phyloP scores from a whole-genome alignment of 495 filamentous ascomycete genomes.

The Cenococcum geophilum region DNA sequence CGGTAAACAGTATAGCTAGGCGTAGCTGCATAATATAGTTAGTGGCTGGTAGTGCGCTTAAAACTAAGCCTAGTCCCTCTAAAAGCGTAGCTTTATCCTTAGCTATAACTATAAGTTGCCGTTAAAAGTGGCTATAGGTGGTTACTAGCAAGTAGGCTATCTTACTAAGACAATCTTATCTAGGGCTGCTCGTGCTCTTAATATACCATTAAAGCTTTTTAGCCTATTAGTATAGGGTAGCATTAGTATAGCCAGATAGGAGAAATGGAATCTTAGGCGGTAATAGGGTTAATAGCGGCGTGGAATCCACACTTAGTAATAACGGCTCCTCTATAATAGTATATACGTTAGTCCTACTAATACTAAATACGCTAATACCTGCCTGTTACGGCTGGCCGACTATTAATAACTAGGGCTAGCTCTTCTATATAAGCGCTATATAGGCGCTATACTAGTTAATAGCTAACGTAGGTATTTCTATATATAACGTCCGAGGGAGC shows the following conservation, averaged over 20 bases:
- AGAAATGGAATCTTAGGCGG: background rate
- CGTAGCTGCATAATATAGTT: background rate
- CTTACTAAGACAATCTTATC: background rate
- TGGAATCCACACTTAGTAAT: too few relatives aligned
- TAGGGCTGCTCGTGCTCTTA: background rate
- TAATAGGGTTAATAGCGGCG: too few relatives aligned
- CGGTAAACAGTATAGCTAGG: constrained; percentile 37
- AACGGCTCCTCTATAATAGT: constrained; percentile 22
- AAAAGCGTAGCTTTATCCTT: background rate
- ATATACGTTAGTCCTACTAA: constrained; percentile 13
- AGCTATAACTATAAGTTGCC: background rate
- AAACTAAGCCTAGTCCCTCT: background rate
- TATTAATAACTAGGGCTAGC: background rate
- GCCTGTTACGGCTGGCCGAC: constrained; percentile 22
- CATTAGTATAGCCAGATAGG: background rate
- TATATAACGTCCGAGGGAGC: constrained; percentile 34
- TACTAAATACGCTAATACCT: constrained; percentile 36
- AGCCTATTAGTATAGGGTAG: background rate
- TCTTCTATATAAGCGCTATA: background rate
- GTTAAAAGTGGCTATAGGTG: background rate
- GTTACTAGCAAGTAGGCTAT: background rate
- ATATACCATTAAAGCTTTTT: background rate
- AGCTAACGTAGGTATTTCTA: constrained; percentile 33
- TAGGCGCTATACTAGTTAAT: constrained; percentile 21
- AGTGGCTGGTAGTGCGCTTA: background rate